These are phyloP conservation scores for Pelargonium myrrhifolium DNA, from an alignment of 441 rosid species.

Conservation along the genomic window DNA sequence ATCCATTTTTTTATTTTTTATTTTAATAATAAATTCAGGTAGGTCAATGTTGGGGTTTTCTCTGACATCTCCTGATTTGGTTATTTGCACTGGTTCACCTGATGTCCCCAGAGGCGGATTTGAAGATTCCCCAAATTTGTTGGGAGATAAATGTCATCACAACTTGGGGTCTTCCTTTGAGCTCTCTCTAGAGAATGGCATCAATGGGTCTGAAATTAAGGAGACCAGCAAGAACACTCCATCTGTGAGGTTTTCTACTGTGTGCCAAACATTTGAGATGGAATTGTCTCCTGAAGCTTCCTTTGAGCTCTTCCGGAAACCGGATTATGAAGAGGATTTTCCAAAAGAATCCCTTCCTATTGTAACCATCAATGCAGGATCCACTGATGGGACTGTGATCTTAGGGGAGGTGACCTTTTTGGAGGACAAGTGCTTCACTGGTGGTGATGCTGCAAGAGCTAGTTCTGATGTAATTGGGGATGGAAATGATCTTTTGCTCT, in stretches of 20 bases:
- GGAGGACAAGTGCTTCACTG: constrained; percentile 3
- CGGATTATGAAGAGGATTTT: constrained; percentile 18
- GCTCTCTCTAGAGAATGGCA: constrained; percentile 75
- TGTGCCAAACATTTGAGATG: constrained; percentile 46
- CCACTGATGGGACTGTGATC: constrained; percentile 19
- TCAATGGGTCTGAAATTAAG: constrained; percentile 31
- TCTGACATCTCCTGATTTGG: constrained; percentile 62
- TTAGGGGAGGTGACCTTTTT: constrained; percentile 14
- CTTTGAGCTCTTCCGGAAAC: constrained; percentile 55
- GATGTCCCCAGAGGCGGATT: constrained; percentile 37
- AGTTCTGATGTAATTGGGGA: not conserved
- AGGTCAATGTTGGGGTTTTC: constrained; percentile 50
- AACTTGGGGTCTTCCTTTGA: constrained; percentile 34
- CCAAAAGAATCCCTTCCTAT: constrained; percentile 19
- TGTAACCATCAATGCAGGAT: constrained; percentile 43
- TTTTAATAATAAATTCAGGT: constrained; percentile 27
- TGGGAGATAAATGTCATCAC: constrained; percentile 17
- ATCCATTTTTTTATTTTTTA: not conserved
- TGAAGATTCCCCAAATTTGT: constrained; percentile 41
- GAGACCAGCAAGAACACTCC: constrained; percentile 32
- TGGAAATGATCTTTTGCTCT: constrained; percentile 1
- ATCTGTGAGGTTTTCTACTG: constrained; percentile 56
- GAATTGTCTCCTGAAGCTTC: constrained; percentile 72
- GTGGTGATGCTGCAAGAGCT: not conserved
- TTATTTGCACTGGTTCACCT: constrained; percentile 60